Percentiles rank a stretch among this genome's conserved stretches.
Evolutionary conservation across 768 basidiomycete species (phyloP).

Genomic region (Tricholoma flavovirens): DNA sequence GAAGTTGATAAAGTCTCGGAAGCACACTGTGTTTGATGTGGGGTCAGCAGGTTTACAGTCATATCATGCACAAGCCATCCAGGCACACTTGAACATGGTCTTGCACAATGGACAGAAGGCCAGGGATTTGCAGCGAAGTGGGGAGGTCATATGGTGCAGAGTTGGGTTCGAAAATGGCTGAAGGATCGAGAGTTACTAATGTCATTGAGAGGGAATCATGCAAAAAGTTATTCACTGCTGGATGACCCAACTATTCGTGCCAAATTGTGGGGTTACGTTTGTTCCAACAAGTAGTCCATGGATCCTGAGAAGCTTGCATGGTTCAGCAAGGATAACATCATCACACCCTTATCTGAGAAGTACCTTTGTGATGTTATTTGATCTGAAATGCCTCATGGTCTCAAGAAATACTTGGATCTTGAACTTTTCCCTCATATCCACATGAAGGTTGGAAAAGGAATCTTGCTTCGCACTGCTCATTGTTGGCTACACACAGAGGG

Average conservation of each 20-base stretch:
- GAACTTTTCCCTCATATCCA: no score
- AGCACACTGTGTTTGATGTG: not conserved
- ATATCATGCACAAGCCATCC: not conserved
- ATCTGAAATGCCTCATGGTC: constrained; percentile 28
- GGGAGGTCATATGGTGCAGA: not conserved
- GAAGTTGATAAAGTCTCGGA: not conserved
- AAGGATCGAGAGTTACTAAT: not conserved
- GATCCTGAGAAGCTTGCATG: not conserved
- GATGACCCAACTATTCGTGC: not conserved
- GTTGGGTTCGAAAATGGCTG: not conserved
- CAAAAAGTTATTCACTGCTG: no score
- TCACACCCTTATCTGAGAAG: not conserved
- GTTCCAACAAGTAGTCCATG: not conserved
- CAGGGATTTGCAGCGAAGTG: not conserved
- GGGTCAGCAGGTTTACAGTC: not conserved
- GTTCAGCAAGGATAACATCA: not conserved
- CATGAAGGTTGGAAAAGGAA: no score
- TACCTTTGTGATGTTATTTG: not conserved
- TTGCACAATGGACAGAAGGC: not conserved
- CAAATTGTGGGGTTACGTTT: not conserved
- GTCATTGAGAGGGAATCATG: not conserved
- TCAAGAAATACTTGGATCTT: constrained; percentile 28
- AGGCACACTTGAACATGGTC: not conserved
- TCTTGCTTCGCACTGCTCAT: constrained; percentile 26
- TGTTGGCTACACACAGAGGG: constrained; percentile 18